phyloP scores from a whole-genome alignment of 169 alveolate genomes.

The Ichthyophthirius multifiliis region DNA sequence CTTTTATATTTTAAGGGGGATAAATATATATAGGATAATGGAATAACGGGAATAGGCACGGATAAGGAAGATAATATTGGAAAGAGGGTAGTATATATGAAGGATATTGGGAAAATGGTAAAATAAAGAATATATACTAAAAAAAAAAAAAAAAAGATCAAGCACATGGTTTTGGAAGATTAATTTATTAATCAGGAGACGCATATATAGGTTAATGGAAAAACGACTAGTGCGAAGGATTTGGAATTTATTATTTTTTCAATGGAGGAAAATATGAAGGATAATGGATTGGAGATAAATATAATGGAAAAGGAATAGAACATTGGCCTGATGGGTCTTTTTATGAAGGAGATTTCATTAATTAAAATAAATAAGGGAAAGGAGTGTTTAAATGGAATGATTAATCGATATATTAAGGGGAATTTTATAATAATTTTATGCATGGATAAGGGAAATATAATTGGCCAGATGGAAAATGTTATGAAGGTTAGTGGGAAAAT shows the following conservation, averaged over 20 bases:
- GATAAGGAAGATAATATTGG: too few species aligned
- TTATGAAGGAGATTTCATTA: constrained; percentile 20
- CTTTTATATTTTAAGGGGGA: too few species aligned
- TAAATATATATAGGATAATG: constrained; percentile 37
- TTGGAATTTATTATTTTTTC: constrained; percentile 56
- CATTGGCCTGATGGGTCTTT: constrained; percentile 38
- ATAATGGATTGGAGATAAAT: neutral
- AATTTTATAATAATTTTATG: constrained; percentile 32
- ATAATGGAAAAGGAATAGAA: constrained; percentile 35
- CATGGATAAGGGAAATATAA: constrained; percentile 43
- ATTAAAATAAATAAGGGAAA: constrained; percentile 29
- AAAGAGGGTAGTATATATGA: too few species aligned
- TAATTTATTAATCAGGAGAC: constrained; percentile 9
- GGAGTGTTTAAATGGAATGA: constrained; percentile 35
- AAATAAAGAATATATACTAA: too few species aligned
- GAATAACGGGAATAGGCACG: too few species aligned
- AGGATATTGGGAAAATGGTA: too few species aligned
- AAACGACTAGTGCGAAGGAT: constrained; percentile 38
- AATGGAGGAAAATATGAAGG: constrained; percentile 63
- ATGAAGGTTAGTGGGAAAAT: constrained; percentile 33
- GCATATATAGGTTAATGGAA: constrained; percentile 53
- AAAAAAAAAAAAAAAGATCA: constrained; percentile 28
- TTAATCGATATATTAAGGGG: constrained; percentile 36
- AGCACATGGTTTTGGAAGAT: constrained; percentile 23
- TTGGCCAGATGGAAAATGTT: constrained; percentile 39